A percentile compares a stretch with the other conserved stretches of the same genome.
These are phyloP conservation scores for Penicillium alfredii DNA, from an alignment of 495 filamentous ascomycete genomes.

Conservation along the genomic window DNA sequence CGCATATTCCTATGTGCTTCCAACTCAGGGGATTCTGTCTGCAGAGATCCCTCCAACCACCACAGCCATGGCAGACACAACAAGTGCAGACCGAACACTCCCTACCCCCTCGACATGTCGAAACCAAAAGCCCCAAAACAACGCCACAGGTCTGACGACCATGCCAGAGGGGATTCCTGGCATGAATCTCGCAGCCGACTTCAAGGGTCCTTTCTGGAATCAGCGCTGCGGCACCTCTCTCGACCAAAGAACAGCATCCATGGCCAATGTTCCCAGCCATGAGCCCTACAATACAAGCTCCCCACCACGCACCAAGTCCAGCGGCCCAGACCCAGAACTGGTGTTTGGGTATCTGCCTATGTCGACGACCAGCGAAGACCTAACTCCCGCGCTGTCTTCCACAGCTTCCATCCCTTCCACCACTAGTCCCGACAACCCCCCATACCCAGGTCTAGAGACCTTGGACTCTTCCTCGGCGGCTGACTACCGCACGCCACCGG, in stretches of 20 bases:
- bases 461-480: conserved; percentile 14
- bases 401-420: conserved; percentile 10
- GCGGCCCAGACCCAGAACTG: conserved; percentile 20
- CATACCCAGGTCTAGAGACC: conserved; percentile 17
- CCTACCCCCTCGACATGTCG: conserved; percentile 30
- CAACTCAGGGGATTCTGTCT: conserved; percentile 19
- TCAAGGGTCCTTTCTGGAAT: conserved; percentile 15
- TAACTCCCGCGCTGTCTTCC: conserved; percentile 2
- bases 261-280: conserved; percentile 10
- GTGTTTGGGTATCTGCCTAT: conserved; percentile 29
- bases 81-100: conserved; percentile 31
- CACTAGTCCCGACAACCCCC: conserved; percentile 4
- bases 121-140: conserved; percentile 12
- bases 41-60: conserved; percentile 16
- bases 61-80: conserved; percentile 15
- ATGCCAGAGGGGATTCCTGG: conserved; percentile 14
- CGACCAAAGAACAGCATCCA: conserved; percentile 4
- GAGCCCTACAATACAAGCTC: conserved; percentile 13
- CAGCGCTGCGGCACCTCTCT: conserved; percentile 1
- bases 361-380: conserved; percentile 13
- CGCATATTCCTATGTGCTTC: conserved; percentile 26
- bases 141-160: conserved; percentile 6
- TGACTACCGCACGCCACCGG: conserved; percentile 16
- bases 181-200: conserved; percentile 10
- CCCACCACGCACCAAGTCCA: conserved; percentile 15